A percentile compares a stretch with the other conserved stretches of the same genome.
phyloP scores from a whole-genome alignment of 2,329 filamentous ascomycete genomes.

The Colletotrichum chrysophilum region DNA sequence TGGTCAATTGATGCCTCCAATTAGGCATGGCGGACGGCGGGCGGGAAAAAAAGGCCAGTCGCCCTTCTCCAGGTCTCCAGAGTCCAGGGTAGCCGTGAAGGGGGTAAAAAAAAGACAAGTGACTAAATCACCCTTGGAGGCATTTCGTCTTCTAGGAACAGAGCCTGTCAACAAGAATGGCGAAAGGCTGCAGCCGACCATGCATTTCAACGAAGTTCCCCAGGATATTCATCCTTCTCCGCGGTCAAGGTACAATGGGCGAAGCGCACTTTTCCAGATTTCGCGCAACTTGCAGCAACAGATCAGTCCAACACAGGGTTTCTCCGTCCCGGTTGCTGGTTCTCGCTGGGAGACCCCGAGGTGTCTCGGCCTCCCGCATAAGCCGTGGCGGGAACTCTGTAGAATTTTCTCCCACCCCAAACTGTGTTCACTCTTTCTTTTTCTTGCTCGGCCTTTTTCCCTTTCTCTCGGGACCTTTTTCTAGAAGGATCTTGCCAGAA shows the following conservation, averaged over 20 bases:
- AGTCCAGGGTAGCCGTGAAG: background rate
- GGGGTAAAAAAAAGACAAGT: background rate
- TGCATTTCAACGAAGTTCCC: background rate
- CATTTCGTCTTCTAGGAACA: background rate
- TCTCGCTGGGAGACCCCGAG: background rate
- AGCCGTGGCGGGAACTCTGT: background rate
- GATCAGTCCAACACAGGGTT: background rate
- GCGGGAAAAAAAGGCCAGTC: background rate
- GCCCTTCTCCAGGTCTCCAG: background rate
- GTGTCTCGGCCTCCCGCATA: background rate
- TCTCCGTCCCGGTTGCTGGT: background rate
- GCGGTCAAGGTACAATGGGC: background rate
- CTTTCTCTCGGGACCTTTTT: background rate
- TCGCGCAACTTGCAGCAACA: background rate
- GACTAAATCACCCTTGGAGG: background rate
- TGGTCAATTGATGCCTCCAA: background rate
- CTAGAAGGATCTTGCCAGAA: background rate
- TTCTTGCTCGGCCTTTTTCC: background rate
- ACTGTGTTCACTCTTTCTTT: background rate
- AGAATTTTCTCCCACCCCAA: background rate
- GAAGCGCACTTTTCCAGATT: background rate
- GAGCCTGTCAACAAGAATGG: background rate
- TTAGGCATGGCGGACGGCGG: background rate
- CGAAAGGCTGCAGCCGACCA: background rate
- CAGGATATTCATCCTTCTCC: conserved; percentile 11